Conservation (phyloP, 192 early-diverging fungal species). For the Coemansia sp. region DNA sequence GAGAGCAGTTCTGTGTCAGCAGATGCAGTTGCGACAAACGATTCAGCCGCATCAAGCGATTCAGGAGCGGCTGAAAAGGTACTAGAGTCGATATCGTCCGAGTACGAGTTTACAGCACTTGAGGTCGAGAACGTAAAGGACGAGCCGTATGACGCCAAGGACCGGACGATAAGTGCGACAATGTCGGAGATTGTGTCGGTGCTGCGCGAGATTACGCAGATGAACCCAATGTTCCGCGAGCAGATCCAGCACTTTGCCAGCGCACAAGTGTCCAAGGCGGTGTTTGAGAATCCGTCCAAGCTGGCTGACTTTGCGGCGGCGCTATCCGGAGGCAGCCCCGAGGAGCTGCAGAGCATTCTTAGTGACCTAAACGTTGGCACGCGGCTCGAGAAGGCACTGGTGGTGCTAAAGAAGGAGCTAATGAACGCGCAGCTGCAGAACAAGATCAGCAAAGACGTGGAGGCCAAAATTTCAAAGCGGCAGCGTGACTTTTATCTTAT, state of each 20-base stretch:
- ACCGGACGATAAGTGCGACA: slow-evolving; percentile 83
- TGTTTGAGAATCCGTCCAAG: slow-evolving; percentile 92
- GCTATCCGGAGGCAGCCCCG: slow-evolving; percentile 88
- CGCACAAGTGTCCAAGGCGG: slow-evolving; percentile 91
- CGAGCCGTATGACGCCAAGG: slow-evolving; percentile 81
- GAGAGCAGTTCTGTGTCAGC: background rate
- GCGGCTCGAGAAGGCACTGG: slow-evolving; percentile 86
- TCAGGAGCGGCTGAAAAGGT: slow-evolving; percentile 28
- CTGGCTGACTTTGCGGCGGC: slow-evolving; percentile 98
- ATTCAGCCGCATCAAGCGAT: slow-evolving; percentile 5
- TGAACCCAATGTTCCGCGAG: slow-evolving; percentile 96
- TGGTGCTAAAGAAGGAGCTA: slow-evolving; percentile 96
- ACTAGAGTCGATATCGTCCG: slow-evolving; percentile 34
- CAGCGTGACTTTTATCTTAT: slow-evolving; percentile 99
- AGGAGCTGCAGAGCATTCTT: slow-evolving; percentile 89
- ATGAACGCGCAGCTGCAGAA: slow-evolving; percentile 96
- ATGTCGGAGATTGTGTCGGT: slow-evolving; percentile 95
- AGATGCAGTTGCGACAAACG: background rate
- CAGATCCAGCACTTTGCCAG: slow-evolving; percentile 98
- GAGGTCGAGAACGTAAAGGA: slow-evolving; percentile 89
- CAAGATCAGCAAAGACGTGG: slow-evolving; percentile 97
- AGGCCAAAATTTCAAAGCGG: slow-evolving; percentile 94
- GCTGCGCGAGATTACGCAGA: slow-evolving; percentile 91
- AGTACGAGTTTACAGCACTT: slow-evolving; percentile 80
- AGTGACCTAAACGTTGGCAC: slow-evolving; percentile 88